Evolutionary conservation across 345 rosid species (phyloP), one percentile per base, ranked within the genome.

Genomic region (Populus simonii): DNA sequence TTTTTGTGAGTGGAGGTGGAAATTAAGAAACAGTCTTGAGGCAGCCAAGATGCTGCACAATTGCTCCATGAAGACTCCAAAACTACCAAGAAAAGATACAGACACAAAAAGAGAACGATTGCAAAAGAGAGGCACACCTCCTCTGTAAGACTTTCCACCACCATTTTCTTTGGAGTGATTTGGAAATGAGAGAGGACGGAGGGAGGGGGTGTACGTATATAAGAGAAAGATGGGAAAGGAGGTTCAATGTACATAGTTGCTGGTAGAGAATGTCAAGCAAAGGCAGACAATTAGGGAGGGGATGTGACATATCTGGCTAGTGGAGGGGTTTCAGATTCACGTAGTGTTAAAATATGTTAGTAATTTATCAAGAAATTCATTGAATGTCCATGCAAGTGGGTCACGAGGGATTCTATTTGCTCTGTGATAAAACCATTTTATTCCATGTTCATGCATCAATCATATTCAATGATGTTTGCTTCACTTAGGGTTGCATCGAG

Each of bases 51-150:
- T 18, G 36, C 43, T 41, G 59, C 36, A 41, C 45, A 11, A 4
- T 63, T 63, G 17, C 74, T 70, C 80, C 74, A 77, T 10, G 74
- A 61, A 29, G 80, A 77, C 49, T 77, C 80, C 67, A 77, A n/a
- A 59, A 61, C 70, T 5, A 59, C 36, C 70, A 77, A 8, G 23
- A 70, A 20, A 70, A 77, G 45, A 77, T 77, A 77, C 3, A 61
- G 13, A 12, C 39, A 16, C 22, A 59, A 10, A 39, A 41, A 49
- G 35, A 70, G 4, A 59, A 66, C 61, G 43, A 77, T 77, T 70
- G 80, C 80, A 31, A 59, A 59, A 70, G 74, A 70, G 53, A 77
- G 80, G n/a, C n/a, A 70, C 6, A 70, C 16, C 59, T 70, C 70
- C 53, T 59, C 78, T 29, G 45, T 66, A 22, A 66, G 33, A 47